These are phyloP conservation scores for Starmera stellimalicola DNA, from an alignment of 1,139 yeast genomes.

Conservation along the genomic window DNA sequence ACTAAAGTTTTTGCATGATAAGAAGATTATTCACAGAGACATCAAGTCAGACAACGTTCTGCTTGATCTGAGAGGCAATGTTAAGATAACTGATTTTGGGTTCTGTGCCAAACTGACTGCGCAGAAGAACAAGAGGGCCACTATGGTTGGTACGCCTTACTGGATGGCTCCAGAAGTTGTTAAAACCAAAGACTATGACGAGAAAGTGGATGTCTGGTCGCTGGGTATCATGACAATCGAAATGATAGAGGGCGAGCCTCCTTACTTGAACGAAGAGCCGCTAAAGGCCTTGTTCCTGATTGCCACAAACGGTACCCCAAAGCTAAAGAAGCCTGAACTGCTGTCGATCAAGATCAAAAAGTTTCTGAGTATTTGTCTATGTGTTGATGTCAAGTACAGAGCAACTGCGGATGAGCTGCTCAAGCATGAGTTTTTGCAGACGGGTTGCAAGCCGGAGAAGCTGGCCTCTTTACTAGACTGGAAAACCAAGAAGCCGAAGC, in stretches of 20 bases:
- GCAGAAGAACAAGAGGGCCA: constrained; percentile 87
- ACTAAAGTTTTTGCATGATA: constrained; percentile 79
- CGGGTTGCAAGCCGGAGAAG: constrained; percentile 61
- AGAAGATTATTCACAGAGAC: constrained; percentile 91
- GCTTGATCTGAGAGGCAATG: constrained; percentile 78
- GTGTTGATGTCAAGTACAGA: constrained; percentile 89
- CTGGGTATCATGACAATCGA: constrained; percentile 97
- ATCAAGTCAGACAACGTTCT: constrained; percentile 92
- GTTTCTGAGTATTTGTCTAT: constrained; percentile 82
- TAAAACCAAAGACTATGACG: constrained; percentile 92
- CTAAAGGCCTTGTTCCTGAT: constrained; percentile 78
- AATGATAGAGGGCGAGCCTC: constrained; percentile 98
- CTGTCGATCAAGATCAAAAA: constrained; percentile 74
- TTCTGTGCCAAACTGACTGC: constrained; percentile 95
- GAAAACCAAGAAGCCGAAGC: constrained; percentile 33
- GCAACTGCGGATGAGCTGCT: constrained; percentile 86
- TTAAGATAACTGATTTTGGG: constrained; percentile 95
- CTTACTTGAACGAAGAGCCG: constrained; percentile 94
- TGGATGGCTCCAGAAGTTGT: constrained; percentile 99
- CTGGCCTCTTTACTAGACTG: constrained; percentile 66
- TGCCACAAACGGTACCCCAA: constrained; percentile 97
- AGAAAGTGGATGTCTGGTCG: constrained; percentile 97
- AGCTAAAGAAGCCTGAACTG: constrained; percentile 76
- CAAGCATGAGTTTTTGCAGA: constrained; percentile 66
- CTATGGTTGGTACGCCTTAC: constrained; percentile 98